phyloP scores from a whole-genome alignment of 108 stramenopile genomes.

The Fragilaria radians region DNA sequence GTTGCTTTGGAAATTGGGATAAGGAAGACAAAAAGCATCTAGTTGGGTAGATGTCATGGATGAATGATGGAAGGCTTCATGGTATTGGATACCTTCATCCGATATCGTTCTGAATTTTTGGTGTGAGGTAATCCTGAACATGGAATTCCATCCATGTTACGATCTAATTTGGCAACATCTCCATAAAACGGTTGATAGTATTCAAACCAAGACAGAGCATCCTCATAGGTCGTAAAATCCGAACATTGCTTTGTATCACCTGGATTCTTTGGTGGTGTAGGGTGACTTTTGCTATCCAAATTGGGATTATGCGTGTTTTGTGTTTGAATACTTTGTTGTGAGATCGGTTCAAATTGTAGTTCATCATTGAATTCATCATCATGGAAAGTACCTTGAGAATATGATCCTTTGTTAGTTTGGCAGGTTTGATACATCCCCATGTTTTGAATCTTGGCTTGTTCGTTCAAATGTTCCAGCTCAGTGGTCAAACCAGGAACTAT shows the following conservation, averaged over 20 bases:
- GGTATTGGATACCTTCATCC: conserved; percentile 42
- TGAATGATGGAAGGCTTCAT: too few species aligned
- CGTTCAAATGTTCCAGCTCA: conserved; percentile 17
- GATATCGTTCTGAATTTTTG: conserved; percentile 22
- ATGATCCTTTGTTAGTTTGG: conserved; percentile 1
- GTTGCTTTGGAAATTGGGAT: too few species aligned
- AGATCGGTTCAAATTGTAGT: too few species aligned
- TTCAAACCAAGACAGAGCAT: conserved; percentile 52
- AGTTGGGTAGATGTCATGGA: too few species aligned
- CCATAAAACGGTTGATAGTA: conserved; percentile 40
- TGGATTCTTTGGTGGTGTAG: conserved; percentile 27
- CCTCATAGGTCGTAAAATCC: conserved; percentile 57
- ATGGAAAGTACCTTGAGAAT: too few species aligned
- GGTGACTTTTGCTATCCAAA: not conserved
- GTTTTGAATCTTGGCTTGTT: conserved; percentile 23
- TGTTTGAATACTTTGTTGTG: too few species aligned
- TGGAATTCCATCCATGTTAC: conserved; percentile 60
- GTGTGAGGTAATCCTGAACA: conserved; percentile 69
- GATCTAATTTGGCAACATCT: conserved; percentile 57
- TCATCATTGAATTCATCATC: too few species aligned
- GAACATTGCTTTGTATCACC: conserved; percentile 48
- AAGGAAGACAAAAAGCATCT: too few species aligned
- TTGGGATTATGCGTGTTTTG: too few species aligned
- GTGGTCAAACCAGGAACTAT: conserved; percentile 7
- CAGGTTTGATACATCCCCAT: conserved; percentile 32